Conservation (phyloP, 257 asterid species). For the Solanum etuberosum region DNA sequence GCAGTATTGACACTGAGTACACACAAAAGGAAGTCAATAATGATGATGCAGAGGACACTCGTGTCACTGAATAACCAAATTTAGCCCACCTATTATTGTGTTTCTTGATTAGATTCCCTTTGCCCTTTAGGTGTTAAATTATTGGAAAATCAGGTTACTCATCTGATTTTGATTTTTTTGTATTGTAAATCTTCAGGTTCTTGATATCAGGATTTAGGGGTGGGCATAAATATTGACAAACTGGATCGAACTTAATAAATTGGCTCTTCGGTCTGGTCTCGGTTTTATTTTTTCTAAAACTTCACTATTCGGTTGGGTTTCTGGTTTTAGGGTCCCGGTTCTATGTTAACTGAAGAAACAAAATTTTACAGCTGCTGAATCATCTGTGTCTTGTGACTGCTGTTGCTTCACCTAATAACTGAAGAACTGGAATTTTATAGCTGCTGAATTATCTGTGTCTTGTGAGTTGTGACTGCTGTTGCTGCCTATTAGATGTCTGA, state of each 20-base stretch:
- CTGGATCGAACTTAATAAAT: not conserved
- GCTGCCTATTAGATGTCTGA: too few species aligned
- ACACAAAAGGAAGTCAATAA: slow-evolving; percentile 18
- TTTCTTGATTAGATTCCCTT: not conserved
- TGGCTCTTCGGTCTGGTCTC: not conserved
- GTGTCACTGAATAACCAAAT: not conserved
- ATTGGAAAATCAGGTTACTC: not conserved
- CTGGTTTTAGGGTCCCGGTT: too few species aligned
- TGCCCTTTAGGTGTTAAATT: not conserved
- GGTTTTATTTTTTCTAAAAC: too few species aligned
- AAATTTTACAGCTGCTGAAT: too few species aligned
- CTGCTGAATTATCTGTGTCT: too few species aligned
- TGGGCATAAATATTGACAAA: not conserved
- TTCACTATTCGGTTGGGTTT: too few species aligned
- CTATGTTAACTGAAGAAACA: too few species aligned
- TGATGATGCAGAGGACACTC: not conserved
- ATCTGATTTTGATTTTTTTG: not conserved
- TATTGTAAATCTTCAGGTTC: not conserved
- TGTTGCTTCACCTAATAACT: too few species aligned
- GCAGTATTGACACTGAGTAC: slow-evolving; percentile 6
- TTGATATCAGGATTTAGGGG: not conserved
- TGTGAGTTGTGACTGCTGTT: too few species aligned
- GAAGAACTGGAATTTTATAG: too few species aligned
- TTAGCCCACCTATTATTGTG: not conserved
- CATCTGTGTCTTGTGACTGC: too few species aligned